Base-by-base conservation (phyloP, 306 rosid species). In the Malus fusca region DNA sequence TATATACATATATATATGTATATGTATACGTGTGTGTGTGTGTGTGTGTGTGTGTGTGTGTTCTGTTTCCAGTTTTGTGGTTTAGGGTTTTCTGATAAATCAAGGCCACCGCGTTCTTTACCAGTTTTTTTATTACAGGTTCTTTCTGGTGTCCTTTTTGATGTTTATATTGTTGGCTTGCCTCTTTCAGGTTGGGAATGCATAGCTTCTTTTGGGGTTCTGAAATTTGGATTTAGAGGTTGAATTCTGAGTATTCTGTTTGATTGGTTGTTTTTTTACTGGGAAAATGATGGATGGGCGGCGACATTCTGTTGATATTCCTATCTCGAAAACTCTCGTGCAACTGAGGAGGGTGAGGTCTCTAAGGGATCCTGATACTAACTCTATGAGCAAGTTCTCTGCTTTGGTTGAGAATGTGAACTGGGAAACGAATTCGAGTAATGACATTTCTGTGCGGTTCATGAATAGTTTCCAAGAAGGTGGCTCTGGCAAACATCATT, bases 301-400 rank as follows among this genome's bases (percentile, higher is more conserved):
- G 81, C 84, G 97, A 61, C 98, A 93, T 81, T 93, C 97, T 4
- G 90, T 90, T 60, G 98, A 93, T 82, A 65, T 90, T 82, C 98
- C 98, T 14, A 93, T 93, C 59, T 89, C 97, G 1, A 93, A 84
- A 56, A 76, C 98, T 74, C 91, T 93, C 8, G 87, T 84, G 19
- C 93, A 92, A 48, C 75, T 93, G 83, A 81, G 95, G 93, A 90
- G 97, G 68, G 97, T 93, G 48, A 85, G 91, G 89, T 93, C 98
- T 71, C 72, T 93, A 79, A 90, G 95, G 82, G 98, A 93, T 87
- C 98, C 98, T 1, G 84, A 96, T 2, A 93, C 98, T 40, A 86
- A 83, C 78, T 82, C 93, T 37, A 88, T 84, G 85, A 81, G 77
- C 84, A 93, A 89, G 69, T 91, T 81, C 77, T 82, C 89, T 64